Evolutionary conservation across 139 green algal genomes (phyloP).

Genomic region (Limnomonas spitsbergensis): DNA sequence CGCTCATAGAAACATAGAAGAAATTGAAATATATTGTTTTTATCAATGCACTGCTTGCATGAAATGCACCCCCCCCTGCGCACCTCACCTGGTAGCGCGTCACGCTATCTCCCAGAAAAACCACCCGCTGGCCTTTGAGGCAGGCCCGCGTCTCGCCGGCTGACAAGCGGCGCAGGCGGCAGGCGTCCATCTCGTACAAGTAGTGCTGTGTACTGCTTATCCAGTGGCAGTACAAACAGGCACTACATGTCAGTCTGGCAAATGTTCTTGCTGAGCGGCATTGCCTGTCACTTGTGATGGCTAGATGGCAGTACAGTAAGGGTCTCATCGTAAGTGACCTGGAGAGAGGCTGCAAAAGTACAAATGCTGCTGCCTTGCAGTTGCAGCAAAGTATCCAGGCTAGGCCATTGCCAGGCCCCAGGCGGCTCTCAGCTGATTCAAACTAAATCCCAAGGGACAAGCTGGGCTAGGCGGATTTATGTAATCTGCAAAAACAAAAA

Average conservation of each 20-base stretch:
- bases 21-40: too few species aligned
- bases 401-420: too few species aligned
- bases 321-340: background rate
- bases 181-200: background rate
- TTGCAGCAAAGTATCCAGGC: too few species aligned
- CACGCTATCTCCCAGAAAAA: background rate
- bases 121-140: background rate
- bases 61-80: too few species aligned
- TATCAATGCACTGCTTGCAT: too few species aligned
- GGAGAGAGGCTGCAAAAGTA: too few species aligned
- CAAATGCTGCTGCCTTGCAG: background rate
- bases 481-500: background rate
- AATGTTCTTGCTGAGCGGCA: background rate
- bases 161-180: background rate
- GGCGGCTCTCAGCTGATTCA: too few species aligned
- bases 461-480: background rate
- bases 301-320: background rate
- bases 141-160: background rate
- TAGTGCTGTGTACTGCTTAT: background rate
- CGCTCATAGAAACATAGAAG: too few species aligned
- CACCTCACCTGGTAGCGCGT: background rate
- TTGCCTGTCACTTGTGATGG: background rate
- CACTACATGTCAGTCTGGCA: too few species aligned
- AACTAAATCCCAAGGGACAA: background rate
- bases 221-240: too few species aligned